phyloP scores from a whole-genome alignment of 441 rosid species.

The Euphorbia schlechtendalii region DNA sequence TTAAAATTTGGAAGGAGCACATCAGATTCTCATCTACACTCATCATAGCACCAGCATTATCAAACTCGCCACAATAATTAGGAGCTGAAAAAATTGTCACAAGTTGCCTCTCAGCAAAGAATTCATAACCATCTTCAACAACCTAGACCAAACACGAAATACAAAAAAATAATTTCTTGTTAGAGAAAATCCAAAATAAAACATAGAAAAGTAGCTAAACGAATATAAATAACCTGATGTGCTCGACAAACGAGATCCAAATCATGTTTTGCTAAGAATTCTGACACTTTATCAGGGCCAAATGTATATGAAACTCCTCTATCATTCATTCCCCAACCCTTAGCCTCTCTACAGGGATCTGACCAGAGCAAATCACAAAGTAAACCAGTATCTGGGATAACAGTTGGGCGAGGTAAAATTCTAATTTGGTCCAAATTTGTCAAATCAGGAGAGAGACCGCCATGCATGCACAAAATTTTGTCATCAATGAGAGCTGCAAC shows the following conservation, averaged over 20 bases:
- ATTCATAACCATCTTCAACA: slow-evolving; percentile 95
- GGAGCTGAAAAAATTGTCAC: slow-evolving; percentile 91
- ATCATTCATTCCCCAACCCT: slow-evolving; percentile 94
- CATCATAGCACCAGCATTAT: slow-evolving; percentile 96
- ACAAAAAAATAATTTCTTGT: not conserved
- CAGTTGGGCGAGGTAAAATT: slow-evolving; percentile 63
- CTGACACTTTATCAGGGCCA: slow-evolving; percentile 79
- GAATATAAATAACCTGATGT: slow-evolving; percentile 60
- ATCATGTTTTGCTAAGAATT: slow-evolving; percentile 64
- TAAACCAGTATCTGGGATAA: slow-evolving; percentile 71
- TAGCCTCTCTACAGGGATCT: slow-evolving; percentile 78
- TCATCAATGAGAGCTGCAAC: too few relatives aligned
- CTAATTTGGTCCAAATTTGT: slow-evolving; percentile 64
- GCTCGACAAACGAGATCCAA: slow-evolving; percentile 93
- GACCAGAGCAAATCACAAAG: slow-evolving; percentile 97
- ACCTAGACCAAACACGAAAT: slow-evolving; percentile 41
- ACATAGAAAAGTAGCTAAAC: slow-evolving; percentile 3
- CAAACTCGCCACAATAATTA: slow-evolving; percentile 89
- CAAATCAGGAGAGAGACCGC: slow-evolving; percentile 89
- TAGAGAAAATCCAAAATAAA: slow-evolving; percentile 15
- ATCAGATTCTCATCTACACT: slow-evolving; percentile 67
- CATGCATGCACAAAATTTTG: slow-evolving; percentile 92
- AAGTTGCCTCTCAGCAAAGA: slow-evolving; percentile 84
- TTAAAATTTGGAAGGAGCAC: slow-evolving; percentile 89
- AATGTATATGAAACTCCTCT: slow-evolving; percentile 89